phyloP scores from a whole-genome alignment of 202 grass and related monocot genomes.

The Carex arenaria region DNA sequence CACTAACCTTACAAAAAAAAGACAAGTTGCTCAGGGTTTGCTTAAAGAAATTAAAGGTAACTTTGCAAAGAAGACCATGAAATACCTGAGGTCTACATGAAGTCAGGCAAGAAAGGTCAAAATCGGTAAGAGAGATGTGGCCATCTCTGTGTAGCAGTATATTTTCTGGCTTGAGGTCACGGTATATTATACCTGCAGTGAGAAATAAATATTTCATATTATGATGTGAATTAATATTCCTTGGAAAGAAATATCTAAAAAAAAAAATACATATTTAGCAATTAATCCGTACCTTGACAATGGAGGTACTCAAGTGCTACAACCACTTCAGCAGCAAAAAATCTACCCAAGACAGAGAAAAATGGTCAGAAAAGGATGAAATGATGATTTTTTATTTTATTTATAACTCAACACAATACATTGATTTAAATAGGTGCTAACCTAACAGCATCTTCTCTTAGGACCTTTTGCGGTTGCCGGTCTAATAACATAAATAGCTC shows the following conservation, averaged over 20 bases:
- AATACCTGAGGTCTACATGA: conserved; percentile 65
- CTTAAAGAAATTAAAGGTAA: background rate
- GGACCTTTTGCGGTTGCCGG: conserved; percentile 67
- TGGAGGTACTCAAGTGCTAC: conserved; percentile 87
- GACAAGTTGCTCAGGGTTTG: background rate
- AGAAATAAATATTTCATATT: conserved; percentile 18
- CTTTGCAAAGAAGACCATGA: background rate
- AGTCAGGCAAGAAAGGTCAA: conserved; percentile 88
- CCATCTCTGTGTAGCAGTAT: conserved; percentile 79
- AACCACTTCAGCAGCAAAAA: conserved; percentile 91
- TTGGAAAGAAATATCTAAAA: background rate
- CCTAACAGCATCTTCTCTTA: conserved; percentile 87
- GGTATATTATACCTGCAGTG: conserved; percentile 77
- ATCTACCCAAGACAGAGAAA: conserved; percentile 38
- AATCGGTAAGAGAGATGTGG: conserved; percentile 79
- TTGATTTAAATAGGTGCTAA: conserved; percentile 15
- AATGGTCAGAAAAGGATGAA: conserved; percentile 8
- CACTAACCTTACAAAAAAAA: background rate
- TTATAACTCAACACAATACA: conserved; percentile 18
- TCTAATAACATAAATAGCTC: conserved; percentile 85
- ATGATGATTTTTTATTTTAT: background rate
- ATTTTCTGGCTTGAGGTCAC: conserved; percentile 93
- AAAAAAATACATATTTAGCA: background rate
- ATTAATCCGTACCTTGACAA: conserved; percentile 64
- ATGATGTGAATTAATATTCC: background rate